A percentile compares a stretch with the other conserved stretches of the same genome.
These are phyloP conservation scores for Boletellus emodensis DNA, from an alignment of 768 basidiomycete genomes.

Conservation along the genomic window DNA sequence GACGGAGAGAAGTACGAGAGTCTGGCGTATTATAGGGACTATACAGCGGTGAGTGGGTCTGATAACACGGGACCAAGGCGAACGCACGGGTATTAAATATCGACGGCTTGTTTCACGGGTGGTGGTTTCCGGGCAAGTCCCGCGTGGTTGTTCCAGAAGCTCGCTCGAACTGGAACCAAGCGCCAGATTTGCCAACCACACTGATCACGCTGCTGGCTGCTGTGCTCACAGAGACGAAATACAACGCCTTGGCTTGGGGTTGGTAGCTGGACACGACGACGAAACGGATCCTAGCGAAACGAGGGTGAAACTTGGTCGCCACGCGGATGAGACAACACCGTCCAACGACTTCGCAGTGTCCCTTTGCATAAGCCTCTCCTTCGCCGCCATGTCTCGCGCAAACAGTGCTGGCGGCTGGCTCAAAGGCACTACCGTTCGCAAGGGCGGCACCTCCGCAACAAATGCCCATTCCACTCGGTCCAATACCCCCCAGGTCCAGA, in stretches of 20 bases:
- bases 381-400: slow-evolving; percentile 30
- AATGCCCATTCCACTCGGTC: slow-evolving; percentile 49
- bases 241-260: too few relatives aligned
- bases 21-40: too few relatives aligned
- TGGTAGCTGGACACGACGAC: neutral
- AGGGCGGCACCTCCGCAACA: slow-evolving; percentile 47
- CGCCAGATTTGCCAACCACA: slow-evolving; percentile 1
- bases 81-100: too few relatives aligned
- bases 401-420: slow-evolving; percentile 46
- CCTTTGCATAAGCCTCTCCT: slow-evolving; percentile 13
- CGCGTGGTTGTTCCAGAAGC: too few relatives aligned
- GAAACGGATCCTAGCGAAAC: neutral
- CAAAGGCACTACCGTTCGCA: slow-evolving; percentile 72
- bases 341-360: neutral
- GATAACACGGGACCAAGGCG: too few relatives aligned
- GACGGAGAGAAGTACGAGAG: neutral
- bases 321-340: neutral
- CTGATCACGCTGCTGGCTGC: neutral
- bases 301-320: neutral
- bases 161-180: too few relatives aligned
- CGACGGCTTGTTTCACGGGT: too few relatives aligned
- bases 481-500: slow-evolving; percentile 64
- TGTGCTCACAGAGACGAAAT: too few relatives aligned
- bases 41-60: too few relatives aligned
- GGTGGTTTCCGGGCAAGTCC: too few relatives aligned